These are phyloP conservation scores for Clavispora fructus DNA, from an alignment of 805 yeast genomes.

Conservation along the genomic window DNA sequence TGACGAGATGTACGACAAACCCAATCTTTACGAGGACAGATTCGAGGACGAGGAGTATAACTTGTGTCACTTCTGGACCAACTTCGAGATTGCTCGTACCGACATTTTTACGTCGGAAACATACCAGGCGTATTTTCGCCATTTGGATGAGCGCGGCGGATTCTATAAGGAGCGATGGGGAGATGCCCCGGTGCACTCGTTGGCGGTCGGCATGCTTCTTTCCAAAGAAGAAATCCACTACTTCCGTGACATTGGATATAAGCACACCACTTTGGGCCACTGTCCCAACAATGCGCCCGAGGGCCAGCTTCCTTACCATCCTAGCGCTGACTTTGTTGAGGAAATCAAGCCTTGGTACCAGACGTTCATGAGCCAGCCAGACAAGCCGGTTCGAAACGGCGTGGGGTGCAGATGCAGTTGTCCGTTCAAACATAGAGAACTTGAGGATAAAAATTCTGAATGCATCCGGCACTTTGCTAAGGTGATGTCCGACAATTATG, in stretches of 20 bases:
- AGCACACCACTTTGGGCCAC: constrained; percentile 74
- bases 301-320: constrained; percentile 12
- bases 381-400: constrained; percentile 36
- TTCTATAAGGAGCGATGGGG: constrained; percentile 95
- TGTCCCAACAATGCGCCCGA: constrained; percentile 62
- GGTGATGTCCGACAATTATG: constrained; percentile 27
- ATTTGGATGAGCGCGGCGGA: constrained; percentile 70
- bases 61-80: constrained; percentile 87
- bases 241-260: constrained; percentile 88
- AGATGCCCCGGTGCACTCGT: constrained; percentile 90
- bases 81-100: constrained; percentile 85
- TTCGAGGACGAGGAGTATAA: constrained; percentile 67
- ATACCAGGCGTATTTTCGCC: constrained; percentile 64
- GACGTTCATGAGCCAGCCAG: constrained; percentile 15
- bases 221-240: constrained; percentile 73
- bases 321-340: constrained; percentile 20
- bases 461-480: constrained; percentile 52
- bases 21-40: constrained; percentile 43
- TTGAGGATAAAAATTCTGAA: constrained; percentile 47
- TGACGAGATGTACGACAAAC: constrained; percentile 27
- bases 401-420: constrained; percentile 88
- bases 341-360: constrained; percentile 27
- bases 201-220: constrained; percentile 76
- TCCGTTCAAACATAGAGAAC: constrained; percentile 45
- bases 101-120: constrained; percentile 63